phyloP scores from a whole-genome alignment of 441 rosid genomes.

The Gossypium gossypioides region DNA sequence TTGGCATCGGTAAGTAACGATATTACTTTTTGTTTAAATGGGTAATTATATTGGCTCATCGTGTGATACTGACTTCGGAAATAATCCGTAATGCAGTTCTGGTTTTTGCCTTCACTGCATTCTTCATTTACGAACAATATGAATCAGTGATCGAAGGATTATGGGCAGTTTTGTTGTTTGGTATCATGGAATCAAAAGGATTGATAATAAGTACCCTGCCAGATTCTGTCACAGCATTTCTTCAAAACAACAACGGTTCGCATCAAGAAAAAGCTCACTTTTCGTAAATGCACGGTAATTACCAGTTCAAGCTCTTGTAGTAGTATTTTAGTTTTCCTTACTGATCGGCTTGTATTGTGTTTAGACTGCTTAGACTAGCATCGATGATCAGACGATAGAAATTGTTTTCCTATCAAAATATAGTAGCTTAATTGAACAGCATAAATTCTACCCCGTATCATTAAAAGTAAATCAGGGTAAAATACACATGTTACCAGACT shows the following conservation, averaged over 20 bases:
- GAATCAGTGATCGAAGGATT: constrained; percentile 57
- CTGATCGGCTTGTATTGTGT: constrained; percentile 4
- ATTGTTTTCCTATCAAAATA: neutral
- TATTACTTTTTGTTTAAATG: neutral
- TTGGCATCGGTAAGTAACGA: constrained; percentile 45
- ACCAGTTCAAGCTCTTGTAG: neutral
- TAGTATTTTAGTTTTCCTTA: neutral
- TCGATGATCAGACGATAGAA: neutral
- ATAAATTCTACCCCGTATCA: neutral
- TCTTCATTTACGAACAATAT: constrained; percentile 73
- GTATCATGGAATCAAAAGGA: constrained; percentile 22
- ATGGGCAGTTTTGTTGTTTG: constrained; percentile 21
- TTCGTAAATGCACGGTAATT: constrained; percentile 3
- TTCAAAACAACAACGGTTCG: constrained; percentile 12
- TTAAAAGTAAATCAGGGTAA: neutral
- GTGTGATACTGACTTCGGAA: neutral
- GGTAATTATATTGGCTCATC: neutral
- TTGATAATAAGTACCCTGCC: constrained; percentile 31
- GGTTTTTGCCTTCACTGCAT: constrained; percentile 54
- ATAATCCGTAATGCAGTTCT: constrained; percentile 39
- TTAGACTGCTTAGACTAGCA: neutral
- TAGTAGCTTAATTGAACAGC: neutral
- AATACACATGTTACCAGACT: neutral
- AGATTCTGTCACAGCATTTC: constrained; percentile 18
- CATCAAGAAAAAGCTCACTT: constrained; percentile 5